A percentile compares a stretch with the other conserved stretches of the same genome.
Evolutionary conservation across 257 asterid species (phyloP).

Genomic region (Parsonsia alboflavescens): DNA sequence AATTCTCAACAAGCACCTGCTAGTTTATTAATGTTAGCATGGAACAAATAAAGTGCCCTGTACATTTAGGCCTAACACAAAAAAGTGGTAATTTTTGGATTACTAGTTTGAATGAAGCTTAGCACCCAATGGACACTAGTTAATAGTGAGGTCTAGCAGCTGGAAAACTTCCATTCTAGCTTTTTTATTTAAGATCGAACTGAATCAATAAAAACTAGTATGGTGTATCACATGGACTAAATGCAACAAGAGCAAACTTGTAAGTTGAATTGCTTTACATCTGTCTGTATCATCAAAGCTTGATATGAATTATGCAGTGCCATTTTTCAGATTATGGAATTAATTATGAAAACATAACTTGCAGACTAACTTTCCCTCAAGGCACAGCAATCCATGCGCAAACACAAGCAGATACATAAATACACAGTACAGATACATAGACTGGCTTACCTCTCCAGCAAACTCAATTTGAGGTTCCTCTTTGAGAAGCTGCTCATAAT

Average conservation of each 20-base stretch:
- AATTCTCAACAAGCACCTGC: not conserved
- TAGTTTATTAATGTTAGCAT: not conserved
- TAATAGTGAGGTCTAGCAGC: too few relatives aligned
- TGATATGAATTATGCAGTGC: not conserved
- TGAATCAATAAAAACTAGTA: not conserved
- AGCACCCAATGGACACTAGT: not conserved
- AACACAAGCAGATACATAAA: not conserved
- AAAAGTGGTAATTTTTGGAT: not conserved
- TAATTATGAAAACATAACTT: not conserved
- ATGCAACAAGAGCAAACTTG: not conserved
- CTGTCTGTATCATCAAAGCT: not conserved
- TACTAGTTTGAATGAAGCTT: not conserved
- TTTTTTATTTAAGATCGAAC: not conserved
- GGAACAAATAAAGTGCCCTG: not conserved
- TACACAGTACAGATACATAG: not conserved
- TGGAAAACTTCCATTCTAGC: too few relatives aligned
- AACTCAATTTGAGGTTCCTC: conserved; percentile 87
- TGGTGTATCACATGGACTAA: not conserved
- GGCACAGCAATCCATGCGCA: conserved; percentile 5
- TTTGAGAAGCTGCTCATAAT: conserved; percentile 77
- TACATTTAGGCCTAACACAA: not conserved
- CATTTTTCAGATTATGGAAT: not conserved
- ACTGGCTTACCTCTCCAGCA: conserved; percentile 73
- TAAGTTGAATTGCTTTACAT: not conserved
- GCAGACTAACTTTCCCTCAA: not conserved